Conservation (phyloP, 106 monocot species). For the Dendrobium catenatum region DNA sequence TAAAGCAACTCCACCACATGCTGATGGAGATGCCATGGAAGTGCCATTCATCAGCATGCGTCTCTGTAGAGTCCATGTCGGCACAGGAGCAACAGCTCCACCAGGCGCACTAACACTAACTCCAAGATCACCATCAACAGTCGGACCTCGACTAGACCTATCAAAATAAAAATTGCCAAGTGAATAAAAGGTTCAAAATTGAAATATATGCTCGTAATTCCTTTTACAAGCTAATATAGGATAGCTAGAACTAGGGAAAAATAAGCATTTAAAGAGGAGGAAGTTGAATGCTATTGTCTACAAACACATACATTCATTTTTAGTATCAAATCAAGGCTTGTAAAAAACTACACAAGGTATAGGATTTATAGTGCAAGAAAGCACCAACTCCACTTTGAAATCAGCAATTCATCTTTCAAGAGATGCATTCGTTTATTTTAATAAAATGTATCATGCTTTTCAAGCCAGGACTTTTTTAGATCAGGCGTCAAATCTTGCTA, state of each 20-base stretch:
- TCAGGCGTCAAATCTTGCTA: too few relatives aligned
- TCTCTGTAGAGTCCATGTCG: constrained; percentile 93
- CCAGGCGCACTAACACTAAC: constrained; percentile 97
- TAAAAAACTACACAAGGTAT: too few relatives aligned
- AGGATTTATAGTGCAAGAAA: too few relatives aligned
- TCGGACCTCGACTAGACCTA: constrained; percentile 99
- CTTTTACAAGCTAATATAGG: neutral
- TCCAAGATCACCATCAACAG: constrained; percentile 90
- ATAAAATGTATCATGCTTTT: too few relatives aligned
- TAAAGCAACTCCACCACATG: constrained; percentile 93
- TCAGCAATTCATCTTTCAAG: too few relatives aligned
- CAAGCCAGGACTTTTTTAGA: too few relatives aligned
- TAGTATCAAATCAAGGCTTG: too few relatives aligned
- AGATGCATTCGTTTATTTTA: too few relatives aligned
- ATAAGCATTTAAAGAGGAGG: too few relatives aligned
- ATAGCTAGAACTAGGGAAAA: neutral
- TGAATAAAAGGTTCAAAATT: neutral
- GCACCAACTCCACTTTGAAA: too few relatives aligned
- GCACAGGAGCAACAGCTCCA: constrained; percentile 96
- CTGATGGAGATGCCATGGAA: constrained; percentile 96
- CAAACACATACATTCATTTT: too few relatives aligned
- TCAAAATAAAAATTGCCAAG: neutral
- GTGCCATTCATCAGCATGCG: constrained; percentile 99
- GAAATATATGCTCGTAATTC: neutral
- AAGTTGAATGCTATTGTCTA: too few relatives aligned